Conservation (phyloP, 1,139 yeast genomes). For the Candida sanyaensis region DNA sequence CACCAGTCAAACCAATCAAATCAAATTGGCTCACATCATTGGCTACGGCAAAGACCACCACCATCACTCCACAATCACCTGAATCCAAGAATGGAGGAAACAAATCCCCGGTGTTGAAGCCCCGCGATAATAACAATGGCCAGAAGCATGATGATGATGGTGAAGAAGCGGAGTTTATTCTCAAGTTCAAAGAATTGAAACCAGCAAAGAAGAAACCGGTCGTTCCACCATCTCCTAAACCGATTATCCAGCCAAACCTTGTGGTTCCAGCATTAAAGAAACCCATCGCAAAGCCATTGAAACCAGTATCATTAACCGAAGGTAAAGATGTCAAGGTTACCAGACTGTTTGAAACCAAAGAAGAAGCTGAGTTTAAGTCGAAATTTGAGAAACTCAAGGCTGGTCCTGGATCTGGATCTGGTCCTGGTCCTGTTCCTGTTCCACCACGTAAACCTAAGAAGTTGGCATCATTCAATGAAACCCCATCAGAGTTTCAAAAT, state of each 20-base stretch:
- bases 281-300: conserved; percentile 3
- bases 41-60: conserved; percentile 5
- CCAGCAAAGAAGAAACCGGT: conserved; percentile 1
- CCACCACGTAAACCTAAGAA: conserved; percentile 7
- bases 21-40: conserved; percentile 10
- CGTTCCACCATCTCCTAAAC: conserved; percentile 2
- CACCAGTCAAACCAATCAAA: conserved; percentile 4
- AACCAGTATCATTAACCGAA: not conserved
- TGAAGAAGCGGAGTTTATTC: not conserved
- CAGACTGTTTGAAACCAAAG: conserved; percentile 2
- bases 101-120: not conserved
- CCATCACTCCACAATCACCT: conserved; percentile 8
- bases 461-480: not conserved
- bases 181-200: not conserved
- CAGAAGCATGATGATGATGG: not conserved
- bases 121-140: not conserved
- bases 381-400: conserved; percentile 8
- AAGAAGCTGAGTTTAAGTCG: conserved; percentile 7
- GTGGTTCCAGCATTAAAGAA: conserved; percentile 1
- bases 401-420: not conserved
- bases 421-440: not conserved
- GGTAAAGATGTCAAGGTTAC: not conserved
- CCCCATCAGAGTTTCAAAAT: conserved; percentile 16
- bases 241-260: conserved; percentile 10
- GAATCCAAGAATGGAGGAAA: conserved; percentile 1